Percentiles rank a stretch among this genome's conserved stretches.
phyloP scores from a whole-genome alignment of 345 rosid genomes.

The Anastatica hierochuntica region DNA sequence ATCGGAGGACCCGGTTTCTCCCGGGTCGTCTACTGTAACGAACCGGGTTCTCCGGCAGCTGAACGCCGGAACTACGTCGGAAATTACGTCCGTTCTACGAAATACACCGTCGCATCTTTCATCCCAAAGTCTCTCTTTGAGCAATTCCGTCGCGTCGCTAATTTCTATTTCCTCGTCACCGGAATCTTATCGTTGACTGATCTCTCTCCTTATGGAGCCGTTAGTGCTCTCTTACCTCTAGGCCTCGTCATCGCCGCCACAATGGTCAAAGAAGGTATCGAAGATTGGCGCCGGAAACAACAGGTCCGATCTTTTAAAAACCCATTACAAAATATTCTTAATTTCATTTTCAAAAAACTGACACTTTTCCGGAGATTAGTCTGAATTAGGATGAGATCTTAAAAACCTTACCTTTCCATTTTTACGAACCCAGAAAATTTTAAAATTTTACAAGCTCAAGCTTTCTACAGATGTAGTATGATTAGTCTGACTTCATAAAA shows the following conservation, averaged over 20 bases:
- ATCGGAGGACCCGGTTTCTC: slow-evolving; percentile 97
- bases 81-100: slow-evolving; percentile 75
- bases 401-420: no score
- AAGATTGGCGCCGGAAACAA: slow-evolving; percentile 73
- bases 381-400: no score
- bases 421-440: no score
- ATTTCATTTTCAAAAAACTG: no score
- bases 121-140: slow-evolving; percentile 78
- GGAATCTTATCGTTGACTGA: slow-evolving; percentile 70
- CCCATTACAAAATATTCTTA: no score
- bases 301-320: no score
- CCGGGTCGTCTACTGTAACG: slow-evolving; percentile 70
- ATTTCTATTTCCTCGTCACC: slow-evolving; percentile 73
- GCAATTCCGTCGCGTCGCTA: slow-evolving; percentile 94
- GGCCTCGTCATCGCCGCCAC: slow-evolving; percentile 66
- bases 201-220: slow-evolving; percentile 64
- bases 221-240: slow-evolving; percentile 82
- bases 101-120: slow-evolving; percentile 69
- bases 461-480: no score
- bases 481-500: no score
- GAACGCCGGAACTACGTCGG: slow-evolving; percentile 34
- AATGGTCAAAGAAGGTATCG: slow-evolving; percentile 82
- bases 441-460: no score
- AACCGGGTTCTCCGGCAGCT: slow-evolving; percentile 52
- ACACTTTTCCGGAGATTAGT: no score